Conservation (phyloP, 2,329 filamentous ascomycete genomes). For the Ciborinia camelliae region DNA sequence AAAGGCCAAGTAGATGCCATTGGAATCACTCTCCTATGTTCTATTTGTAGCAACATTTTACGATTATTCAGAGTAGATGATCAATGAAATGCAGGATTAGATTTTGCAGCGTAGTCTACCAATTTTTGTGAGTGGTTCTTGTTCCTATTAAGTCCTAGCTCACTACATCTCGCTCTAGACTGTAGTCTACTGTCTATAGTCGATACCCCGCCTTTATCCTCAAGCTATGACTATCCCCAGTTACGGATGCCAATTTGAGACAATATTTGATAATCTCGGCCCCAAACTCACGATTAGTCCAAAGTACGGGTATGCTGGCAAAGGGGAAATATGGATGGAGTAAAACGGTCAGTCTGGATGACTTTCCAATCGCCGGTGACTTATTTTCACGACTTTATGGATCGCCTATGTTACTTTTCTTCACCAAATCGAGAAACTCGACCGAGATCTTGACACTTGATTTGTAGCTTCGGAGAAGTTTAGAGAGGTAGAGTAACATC, state of each 20-base stretch:
- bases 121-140: not conserved
- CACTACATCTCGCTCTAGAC: not conserved
- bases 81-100: not conserved
- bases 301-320: not conserved
- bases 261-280: not conserved
- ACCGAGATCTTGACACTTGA: no score
- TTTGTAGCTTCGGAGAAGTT: not conserved
- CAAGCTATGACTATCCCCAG: conserved; percentile 3
- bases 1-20: not conserved
- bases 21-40: not conserved
- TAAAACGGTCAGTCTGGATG: no score
- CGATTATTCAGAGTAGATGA: not conserved
- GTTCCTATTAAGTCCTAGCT: not conserved
- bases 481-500: not conserved
- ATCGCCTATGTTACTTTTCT: no score
- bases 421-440: no score
- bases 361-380: no score
- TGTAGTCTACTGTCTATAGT: not conserved
- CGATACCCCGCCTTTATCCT: not conserved
- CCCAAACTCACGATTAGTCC: not conserved
- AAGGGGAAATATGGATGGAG: no score
- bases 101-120: not conserved
- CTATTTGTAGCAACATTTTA: not conserved
- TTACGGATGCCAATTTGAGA: not conserved
- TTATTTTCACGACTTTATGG: no score